Evolutionary conservation across 768 basidiomycete genomes (phyloP).

Genomic region (Leccinum disarticulatum): DNA sequence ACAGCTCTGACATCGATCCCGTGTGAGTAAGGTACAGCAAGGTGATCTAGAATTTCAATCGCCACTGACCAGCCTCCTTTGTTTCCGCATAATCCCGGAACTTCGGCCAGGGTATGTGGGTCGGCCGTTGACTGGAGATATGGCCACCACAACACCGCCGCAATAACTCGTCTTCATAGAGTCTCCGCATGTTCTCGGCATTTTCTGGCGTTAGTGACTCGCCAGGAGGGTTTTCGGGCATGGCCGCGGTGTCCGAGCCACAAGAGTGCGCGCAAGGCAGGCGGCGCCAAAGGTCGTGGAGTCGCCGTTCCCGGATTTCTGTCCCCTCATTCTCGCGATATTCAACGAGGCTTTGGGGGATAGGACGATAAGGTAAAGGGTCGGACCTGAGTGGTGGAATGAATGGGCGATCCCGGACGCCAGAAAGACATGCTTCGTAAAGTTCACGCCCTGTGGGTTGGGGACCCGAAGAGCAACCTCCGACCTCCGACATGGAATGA

Average conservation of each 20-base stretch:
- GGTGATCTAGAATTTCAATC: conserved; percentile 11
- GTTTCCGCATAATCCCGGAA: conserved; percentile 74
- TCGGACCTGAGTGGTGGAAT: conserved; percentile 64
- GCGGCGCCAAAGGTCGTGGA: conserved; percentile 63
- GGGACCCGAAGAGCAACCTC: conserved; percentile 19
- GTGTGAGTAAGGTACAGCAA: conserved; percentile 16
- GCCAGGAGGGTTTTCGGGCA: conserved; percentile 13
- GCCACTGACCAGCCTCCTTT: conserved; percentile 74
- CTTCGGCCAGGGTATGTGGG: conserved; percentile 64
- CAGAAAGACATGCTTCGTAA: conserved; percentile 52
- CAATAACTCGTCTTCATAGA: conserved; percentile 79
- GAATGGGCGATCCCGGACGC: conserved; percentile 52
- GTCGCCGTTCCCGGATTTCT: conserved; percentile 56
- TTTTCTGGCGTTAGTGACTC: conserved; percentile 45
- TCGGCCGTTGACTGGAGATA: conserved; percentile 39
- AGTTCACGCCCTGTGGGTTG: conserved; percentile 47
- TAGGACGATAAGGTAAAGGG: conserved; percentile 37
- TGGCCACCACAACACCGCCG: conserved; percentile 46
- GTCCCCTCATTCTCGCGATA: conserved; percentile 66
- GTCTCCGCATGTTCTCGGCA: conserved; percentile 61
- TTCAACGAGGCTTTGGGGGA: conserved; percentile 55
- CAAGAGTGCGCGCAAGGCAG: conserved; percentile 40
- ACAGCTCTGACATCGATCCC: conserved; percentile 59
- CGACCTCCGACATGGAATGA: conserved; percentile 29
- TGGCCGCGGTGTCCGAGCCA: conserved; percentile 25